These are phyloP conservation scores for Gloeopeniophorella convolvens DNA, from an alignment of 768 basidiomycete species.

Conservation along the genomic window DNA sequence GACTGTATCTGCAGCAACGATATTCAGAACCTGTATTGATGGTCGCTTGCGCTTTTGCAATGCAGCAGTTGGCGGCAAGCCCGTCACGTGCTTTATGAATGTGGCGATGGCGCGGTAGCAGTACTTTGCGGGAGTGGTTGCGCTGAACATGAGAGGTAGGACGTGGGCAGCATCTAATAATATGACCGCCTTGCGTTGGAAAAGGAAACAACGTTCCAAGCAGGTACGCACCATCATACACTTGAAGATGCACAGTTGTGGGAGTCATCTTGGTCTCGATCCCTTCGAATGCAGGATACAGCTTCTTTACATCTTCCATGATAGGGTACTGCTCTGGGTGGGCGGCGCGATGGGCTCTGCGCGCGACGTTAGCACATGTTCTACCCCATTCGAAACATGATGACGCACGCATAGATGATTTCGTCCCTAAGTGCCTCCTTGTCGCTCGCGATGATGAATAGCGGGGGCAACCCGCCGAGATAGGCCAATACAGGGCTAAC, in stretches of 20 bases:
- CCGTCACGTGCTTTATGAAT: constrained; percentile 64
- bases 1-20: not conserved
- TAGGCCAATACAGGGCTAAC: constrained; percentile 77
- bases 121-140: constrained; percentile 71
- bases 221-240: constrained; percentile 66
- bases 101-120: constrained; percentile 76
- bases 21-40: not conserved
- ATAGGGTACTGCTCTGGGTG: constrained; percentile 64
- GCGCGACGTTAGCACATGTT: not conserved
- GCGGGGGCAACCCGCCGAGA: constrained; percentile 85
- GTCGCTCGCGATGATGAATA: constrained; percentile 79
- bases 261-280: constrained; percentile 49
- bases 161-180: constrained; percentile 62
- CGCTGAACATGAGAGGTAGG: constrained; percentile 63
- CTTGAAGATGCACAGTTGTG: constrained; percentile 85
- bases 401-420: constrained; percentile 64
- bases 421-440: constrained; percentile 92
- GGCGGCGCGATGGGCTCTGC: constrained; percentile 86
- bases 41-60: not conserved
- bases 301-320: constrained; percentile 35
- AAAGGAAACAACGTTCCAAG: constrained; percentile 4
- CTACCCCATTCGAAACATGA: no score
- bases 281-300: constrained; percentile 53
- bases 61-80: constrained; percentile 29
- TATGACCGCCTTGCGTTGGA: not conserved